A percentile compares a stretch with the other conserved stretches of the same genome.
These are phyloP conservation scores for Neonectria sp. DNA, from an alignment of 2,329 filamentous ascomycete genomes.

Conservation along the genomic window DNA sequence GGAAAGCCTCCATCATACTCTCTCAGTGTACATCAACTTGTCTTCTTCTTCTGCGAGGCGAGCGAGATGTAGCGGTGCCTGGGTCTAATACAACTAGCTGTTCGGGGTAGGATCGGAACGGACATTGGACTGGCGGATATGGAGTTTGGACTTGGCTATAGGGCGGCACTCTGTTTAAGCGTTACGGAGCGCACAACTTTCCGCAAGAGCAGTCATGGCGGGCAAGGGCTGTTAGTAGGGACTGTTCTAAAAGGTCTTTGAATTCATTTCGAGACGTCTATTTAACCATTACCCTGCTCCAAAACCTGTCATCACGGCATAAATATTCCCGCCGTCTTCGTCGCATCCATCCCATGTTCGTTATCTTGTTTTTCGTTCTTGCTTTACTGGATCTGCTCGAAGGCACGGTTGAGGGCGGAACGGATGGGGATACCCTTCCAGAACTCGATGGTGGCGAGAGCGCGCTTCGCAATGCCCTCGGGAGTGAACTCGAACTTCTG, in stretches of 20 bases:
- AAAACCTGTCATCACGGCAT: conserved; percentile 47
- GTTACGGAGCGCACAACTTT: neutral
- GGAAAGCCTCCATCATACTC: conserved; percentile 6
- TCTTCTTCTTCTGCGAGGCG: conserved; percentile 1
- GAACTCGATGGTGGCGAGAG: conserved; percentile 92
- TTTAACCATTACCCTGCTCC: conserved; percentile 47
- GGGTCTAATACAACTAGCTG: conserved; percentile 9
- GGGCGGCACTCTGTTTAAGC: conserved; percentile 21
- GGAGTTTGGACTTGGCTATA: conserved; percentile 22
- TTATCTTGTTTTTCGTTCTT: conserved; percentile 34
- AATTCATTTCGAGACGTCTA: conserved; percentile 48
- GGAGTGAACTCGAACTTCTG: conserved; percentile 99
- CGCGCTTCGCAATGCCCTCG: conserved; percentile 96
- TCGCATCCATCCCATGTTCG: conserved; percentile 30
- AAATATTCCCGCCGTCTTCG: conserved; percentile 39
- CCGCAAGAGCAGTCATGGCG: conserved; percentile 20
- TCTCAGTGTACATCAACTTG: conserved; percentile 6
- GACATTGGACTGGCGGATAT: conserved; percentile 13
- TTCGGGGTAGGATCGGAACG: neutral
- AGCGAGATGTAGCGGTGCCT: conserved; percentile 5
- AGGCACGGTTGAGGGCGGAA: conserved; percentile 96
- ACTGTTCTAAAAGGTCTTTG: conserved; percentile 44
- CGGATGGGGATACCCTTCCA: conserved; percentile 94
- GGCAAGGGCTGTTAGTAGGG: conserved; percentile 29
- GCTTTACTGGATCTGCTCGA: conserved; percentile 93